phyloP scores from a whole-genome alignment of 345 rosid species.

The Gossypium sturtianum region DNA sequence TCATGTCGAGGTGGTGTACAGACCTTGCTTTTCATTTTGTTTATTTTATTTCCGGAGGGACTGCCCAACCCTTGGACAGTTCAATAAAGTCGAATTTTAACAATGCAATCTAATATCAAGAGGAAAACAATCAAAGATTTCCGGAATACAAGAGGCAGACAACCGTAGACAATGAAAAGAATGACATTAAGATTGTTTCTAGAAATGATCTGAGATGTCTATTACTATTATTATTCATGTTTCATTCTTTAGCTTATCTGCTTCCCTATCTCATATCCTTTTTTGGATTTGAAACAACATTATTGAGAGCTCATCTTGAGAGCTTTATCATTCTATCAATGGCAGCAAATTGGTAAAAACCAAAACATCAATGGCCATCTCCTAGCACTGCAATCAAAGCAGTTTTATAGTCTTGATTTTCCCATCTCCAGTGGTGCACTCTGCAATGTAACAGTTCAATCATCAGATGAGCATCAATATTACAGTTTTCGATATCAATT shows the following conservation, averaged over 20 bases:
- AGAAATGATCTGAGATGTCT: background rate
- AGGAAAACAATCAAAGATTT: no score
- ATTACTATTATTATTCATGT: background rate
- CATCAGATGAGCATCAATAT: background rate
- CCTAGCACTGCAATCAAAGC: background rate
- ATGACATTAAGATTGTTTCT: no score
- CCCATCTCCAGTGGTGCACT: constrained; percentile 49
- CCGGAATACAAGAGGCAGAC: no score
- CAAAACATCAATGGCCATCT: background rate
- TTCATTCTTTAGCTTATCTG: background rate
- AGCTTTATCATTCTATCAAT: background rate
- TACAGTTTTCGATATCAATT: background rate
- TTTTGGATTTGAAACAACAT: background rate
- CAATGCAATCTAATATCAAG: no score
- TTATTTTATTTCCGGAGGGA: no score
- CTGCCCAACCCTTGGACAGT: no score
- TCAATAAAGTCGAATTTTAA: no score
- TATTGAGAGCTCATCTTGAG: background rate
- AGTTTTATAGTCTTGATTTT: constrained; percentile 34
- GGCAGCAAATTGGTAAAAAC: background rate
- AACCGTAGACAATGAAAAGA: no score
- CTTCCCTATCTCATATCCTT: no score
- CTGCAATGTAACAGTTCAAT: constrained; percentile 35
- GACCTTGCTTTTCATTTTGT: no score
- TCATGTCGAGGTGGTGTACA: no score